Evolutionary conservation across 345 rosid species (phyloP), one percentile per base, ranked within the genome.

Genomic region (Rhodamnia rubescens): DNA sequence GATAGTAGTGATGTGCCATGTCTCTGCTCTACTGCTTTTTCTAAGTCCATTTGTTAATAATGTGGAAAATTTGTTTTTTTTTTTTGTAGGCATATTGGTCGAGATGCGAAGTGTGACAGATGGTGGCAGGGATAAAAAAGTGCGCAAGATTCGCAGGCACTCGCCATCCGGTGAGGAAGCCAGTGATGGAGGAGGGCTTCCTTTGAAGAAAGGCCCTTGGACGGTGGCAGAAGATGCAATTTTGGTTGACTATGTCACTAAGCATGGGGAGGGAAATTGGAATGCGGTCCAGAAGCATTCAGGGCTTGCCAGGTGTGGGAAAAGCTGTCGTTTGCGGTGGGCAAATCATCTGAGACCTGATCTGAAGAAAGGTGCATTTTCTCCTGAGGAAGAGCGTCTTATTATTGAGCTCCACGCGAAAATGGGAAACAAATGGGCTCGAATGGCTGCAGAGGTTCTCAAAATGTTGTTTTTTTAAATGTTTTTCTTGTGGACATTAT

Each of bases 241-340:
- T 85, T 61, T 94, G 53, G 83, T 83, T 42, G 94, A 88, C 36
- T 92, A 91, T 83, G 97, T 94, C 81, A 86, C 81, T 10, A 84
- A 89, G 87, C 91, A 93, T 52, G 97, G 95, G 49, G 97, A 92
- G 83, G 95, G 94, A 6, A 93, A 93, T 14, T 93, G 97, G 97
- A 93, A 92, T 69, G 91, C 94, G 57, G 93, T 93, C 40, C 97
- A 92, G 88, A 91, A 94, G 84, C 85, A 93, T 83, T 90, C 94
- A 0, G 94, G 94, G 22, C 94, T 94, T n/a, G 87, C 89, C 75
- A 87, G 95, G 0, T 92, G 94, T 81, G 96, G 95, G 49, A 94
- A 93, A 90, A 94, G 95, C 85, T 93, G 96, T 51, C 91, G 96
- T 1, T 89, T 92, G 42, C 93, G 96, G 75, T 94, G 96, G 96